Evolutionary conservation across 2,329 filamentous ascomycete genomes (phyloP), one percentile per base, ranked within the genome.

Genomic region (Aspergillus sp.): DNA sequence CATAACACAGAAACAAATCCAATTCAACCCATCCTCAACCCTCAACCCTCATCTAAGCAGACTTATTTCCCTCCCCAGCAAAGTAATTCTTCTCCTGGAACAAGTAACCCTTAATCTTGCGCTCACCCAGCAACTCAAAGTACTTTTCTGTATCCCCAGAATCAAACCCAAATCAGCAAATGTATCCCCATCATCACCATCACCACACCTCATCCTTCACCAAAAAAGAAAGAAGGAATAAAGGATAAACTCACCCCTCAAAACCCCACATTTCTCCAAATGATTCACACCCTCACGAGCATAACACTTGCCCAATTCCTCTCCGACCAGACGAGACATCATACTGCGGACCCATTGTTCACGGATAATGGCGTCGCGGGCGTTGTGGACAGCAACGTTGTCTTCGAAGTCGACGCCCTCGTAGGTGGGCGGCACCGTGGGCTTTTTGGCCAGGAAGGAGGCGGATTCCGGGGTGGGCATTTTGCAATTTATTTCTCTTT

Each of bases 311-410:
- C 84, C 84, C 82, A 89, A 80, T 78, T 89, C 87, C 73, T 89
- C 85, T 48, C 86, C 78, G 53, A 89, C 86, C 61, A 89, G 75
- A 63, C 87, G 78, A 58, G 85, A 84, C 87, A 89, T 89, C 87
- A 89, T 89, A 73, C 82, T 84, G 78, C 83, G 84, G 58, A 89
- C 85, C 87, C 87, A 89, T 71, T 89, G 87, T 76, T 89, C 87
- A 58, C 86, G 81, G 66, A 89, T 85, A 50, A 89, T 84, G 7
- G 86, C 81, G 69, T 89, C 87, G 69, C 87, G 85, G 62, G 86
- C 86, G 43, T 85, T 85, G 75, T 88, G 87, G 50, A 89, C 76
- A 50, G 84, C 84, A 63, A 81, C 77, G 72, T 85, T 87, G 79
- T 89, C 85, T 64, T 87, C 83, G 78, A 85, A 88, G 77, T 89